phyloP scores from a whole-genome alignment of 2,329 filamentous ascomycete genomes.

The Coniochaeta ligniaria region DNA sequence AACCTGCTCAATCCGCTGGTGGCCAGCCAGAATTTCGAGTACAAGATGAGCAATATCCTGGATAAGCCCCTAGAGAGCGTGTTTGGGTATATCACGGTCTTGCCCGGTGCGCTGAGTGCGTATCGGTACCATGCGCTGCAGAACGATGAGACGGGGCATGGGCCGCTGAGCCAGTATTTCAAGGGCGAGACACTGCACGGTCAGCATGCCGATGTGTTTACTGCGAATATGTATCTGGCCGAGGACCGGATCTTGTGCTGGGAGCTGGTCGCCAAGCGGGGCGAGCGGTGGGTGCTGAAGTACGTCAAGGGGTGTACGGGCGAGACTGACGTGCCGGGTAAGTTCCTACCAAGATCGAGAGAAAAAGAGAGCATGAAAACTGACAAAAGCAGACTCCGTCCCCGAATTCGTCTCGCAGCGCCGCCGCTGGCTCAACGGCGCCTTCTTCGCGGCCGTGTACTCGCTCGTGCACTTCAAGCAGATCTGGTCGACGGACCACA shows the following conservation, averaged over 20 bases:
- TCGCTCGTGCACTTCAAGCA: constrained; percentile 92
- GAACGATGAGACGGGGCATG: constrained; percentile 92
- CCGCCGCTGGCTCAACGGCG: constrained; percentile 94
- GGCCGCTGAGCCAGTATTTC: constrained; percentile 95
- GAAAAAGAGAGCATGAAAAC: no score
- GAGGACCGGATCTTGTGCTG: constrained; percentile 30
- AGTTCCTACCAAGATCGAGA: constrained; percentile 22
- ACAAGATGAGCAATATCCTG: constrained; percentile 99
- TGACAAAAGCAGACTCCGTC: constrained; percentile 58
- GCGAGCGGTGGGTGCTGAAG: constrained; percentile 93
- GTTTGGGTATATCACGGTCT: constrained; percentile 95
- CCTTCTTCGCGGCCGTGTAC: constrained; percentile 97
- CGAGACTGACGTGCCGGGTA: constrained; percentile 95
- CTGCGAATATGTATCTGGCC: constrained; percentile 31
- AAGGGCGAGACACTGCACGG: constrained; percentile 97
- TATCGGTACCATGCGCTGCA: constrained; percentile 95
- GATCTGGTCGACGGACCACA: constrained; percentile 90
- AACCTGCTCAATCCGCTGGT: constrained; percentile 90
- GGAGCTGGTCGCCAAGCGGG: constrained; percentile 92
- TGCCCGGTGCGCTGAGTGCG: constrained; percentile 89
- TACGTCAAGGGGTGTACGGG: constrained; percentile 96
- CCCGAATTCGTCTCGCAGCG: constrained; percentile 97
- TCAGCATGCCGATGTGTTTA: constrained; percentile 93
- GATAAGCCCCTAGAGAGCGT: constrained; percentile 96
- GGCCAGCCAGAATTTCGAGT: constrained; percentile 97